Base-by-base conservation (phyloP, 108 stramenopile genomes). In the Pseudonitzschia delicatissima region DNA sequence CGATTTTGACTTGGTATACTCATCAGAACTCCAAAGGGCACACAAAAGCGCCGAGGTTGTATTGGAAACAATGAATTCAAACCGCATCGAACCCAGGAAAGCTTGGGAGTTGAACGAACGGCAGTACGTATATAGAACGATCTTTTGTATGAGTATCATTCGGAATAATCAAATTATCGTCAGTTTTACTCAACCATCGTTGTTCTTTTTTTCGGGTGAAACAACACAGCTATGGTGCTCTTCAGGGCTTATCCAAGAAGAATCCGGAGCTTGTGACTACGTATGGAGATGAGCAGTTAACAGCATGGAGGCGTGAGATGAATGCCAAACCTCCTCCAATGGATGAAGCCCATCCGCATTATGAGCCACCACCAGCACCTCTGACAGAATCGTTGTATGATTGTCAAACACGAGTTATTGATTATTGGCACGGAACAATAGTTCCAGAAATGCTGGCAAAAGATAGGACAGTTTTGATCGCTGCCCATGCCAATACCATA, bases 21-120 rank as follows among this genome's bases (percentile, higher is more conserved):
- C 95, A n/a, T 92, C 90, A 21, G 62, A 76, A 9, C 82, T 97
- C 45, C 83, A 84, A 63, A 82, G 96, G 27, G 94, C 95, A 21
- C 82, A 87, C 33, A 76, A 69, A 49, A 90, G 84, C 15, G 57
- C 73, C 25, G 74, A 76, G 62, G 68, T 79, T 58, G 71, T 75
- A 45, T 70, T 86, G 64, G 88, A 91, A 49, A 28, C 1, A 11
- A 48, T 18, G 23, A 21, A 21, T 21, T 48, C 47, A 48, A 29
- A 29, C 17, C 20, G 20, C n/a, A 44, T 64, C 3, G 18, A 49
- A 17, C 13, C 58, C 13, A 29, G 12, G 21, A 48, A 25, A 18
- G 60, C 67, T 20, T 66, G 67, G 72, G 34, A 76, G 28, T 42
- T 81, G 34, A 81, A 81, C 62, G 80, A 81, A 47, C 42, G 80